Evolutionary conservation across 192 early-diverging fungal genomes (phyloP), one percentile per base, ranked within the genome.

Genomic region (Backusella sp.): DNA sequence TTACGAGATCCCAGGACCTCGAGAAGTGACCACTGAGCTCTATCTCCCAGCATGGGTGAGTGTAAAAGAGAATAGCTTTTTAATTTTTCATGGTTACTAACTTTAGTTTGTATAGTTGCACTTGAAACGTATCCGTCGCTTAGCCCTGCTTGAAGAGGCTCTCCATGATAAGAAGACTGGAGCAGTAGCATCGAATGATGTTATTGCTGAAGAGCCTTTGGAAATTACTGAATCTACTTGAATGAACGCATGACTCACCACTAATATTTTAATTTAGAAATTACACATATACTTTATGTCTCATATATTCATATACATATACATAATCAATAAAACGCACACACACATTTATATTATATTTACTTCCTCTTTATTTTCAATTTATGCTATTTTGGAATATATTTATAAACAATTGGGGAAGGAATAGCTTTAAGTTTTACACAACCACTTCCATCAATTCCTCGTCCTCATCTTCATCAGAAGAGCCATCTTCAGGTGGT

Each of bases 1-100:
- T 42, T 90, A 85, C 74, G 85, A 87, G 73, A 79, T 87, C 9
- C 86, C 88, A 32, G 76, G 79, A 53, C 76, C 83, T 42, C 84
- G 86, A n/a, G 83, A 82, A 32, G 73, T 83, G 2, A 36, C 21
- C 4, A 35, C 53, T 15, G 36, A 73, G 6, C 56, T 73, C 4
- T 73, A 73, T 65, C 35, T 73, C 17, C 72, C 72, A 39, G 52
- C 72, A 14, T 73, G 53, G 35, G 34, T 65, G 21, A 73, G 53
- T 41, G 7, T 53, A 30, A 62, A 12, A 62, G 56, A 26, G 12
- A 62, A 23, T 12, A 39, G 9, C 0, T 11, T 62, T 53, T 28
- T 11, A 62, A 26, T 11, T 14, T 4, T 3, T 1, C 9, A 28
- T 14, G 1, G 12, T 62, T 23, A 62, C 23, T 62, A 62, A 62